Conservation (phyloP, 2,329 filamentous ascomycete species). For the Aspergillus pseudoterreus region DNA sequence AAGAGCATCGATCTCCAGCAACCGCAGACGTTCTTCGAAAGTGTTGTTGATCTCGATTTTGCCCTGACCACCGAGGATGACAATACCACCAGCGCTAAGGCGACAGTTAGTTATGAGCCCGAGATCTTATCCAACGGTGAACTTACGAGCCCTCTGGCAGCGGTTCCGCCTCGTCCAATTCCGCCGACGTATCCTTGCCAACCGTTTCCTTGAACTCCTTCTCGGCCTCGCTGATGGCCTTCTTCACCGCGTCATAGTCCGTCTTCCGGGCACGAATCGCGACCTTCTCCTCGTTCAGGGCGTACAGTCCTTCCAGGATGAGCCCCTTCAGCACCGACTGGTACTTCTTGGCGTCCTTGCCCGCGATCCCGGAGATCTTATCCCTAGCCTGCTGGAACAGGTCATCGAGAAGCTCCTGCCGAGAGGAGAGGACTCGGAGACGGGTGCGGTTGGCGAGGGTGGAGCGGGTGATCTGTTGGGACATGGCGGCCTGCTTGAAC, state of each 20-base stretch:
- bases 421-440: slow-evolving; percentile 77
- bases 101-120: slow-evolving; percentile 7
- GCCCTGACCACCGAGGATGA: slow-evolving; percentile 75
- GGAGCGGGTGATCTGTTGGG: slow-evolving; percentile 96
- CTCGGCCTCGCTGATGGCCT: slow-evolving; percentile 71
- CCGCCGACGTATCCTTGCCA: slow-evolving; percentile 65
- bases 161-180: slow-evolving; percentile 73
- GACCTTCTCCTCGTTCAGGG: slow-evolving; percentile 75
- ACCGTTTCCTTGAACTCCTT: slow-evolving; percentile 80
- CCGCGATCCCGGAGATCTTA: slow-evolving; percentile 63
- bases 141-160: slow-evolving; percentile 81
- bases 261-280: slow-evolving; percentile 72
- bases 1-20: slow-evolving; percentile 80
- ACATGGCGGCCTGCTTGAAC: slow-evolving; percentile 97
- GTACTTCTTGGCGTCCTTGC: slow-evolving; percentile 60
- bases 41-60: slow-evolving; percentile 99
- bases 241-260: slow-evolving; percentile 71
- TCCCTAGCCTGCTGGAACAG: slow-evolving; percentile 79
- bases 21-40: slow-evolving; percentile 81
- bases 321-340: slow-evolving; percentile 71
- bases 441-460: slow-evolving; percentile 95
- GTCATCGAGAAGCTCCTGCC: slow-evolving; percentile 85
- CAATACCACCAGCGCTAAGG: slow-evolving; percentile 73
- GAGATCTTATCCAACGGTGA: background rate
- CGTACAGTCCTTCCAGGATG: slow-evolving; percentile 85